Percentiles rank a stretch among this genome's conserved stretches.
These are phyloP conservation scores for Strigomonas oncopelti DNA, from an alignment of 208 protist genomes.

Conservation along the genomic window DNA sequence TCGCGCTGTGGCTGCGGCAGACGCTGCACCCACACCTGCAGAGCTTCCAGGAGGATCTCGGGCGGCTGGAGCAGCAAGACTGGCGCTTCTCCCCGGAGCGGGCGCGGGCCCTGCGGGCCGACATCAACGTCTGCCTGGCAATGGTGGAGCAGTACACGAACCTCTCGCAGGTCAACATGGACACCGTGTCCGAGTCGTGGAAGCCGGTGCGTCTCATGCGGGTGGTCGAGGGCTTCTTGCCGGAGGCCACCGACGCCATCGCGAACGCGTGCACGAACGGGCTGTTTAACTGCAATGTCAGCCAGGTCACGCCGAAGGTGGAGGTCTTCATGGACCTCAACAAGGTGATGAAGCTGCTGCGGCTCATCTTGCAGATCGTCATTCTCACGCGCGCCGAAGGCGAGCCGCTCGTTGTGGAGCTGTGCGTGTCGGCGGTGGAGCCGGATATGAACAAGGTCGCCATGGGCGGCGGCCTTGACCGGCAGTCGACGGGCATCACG, in stretches of 20 bases:
- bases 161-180: conserved; percentile 75
- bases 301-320: conserved; percentile 38
- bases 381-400: conserved; percentile 18
- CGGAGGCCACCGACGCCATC: conserved; percentile 27
- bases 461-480: neutral
- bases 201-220: conserved; percentile 55
- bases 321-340: conserved; percentile 79
- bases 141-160: conserved; percentile 69
- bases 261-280: conserved; percentile 24
- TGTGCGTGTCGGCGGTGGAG: conserved; percentile 45
- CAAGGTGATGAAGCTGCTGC: conserved; percentile 48
- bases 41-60: conserved; percentile 57
- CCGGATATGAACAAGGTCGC: conserved; percentile 17
- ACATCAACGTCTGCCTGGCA: conserved; percentile 62
- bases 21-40: conserved; percentile 71
- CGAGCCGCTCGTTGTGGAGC: conserved; percentile 26
- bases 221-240: conserved; percentile 48
- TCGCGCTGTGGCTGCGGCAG: conserved; percentile 63
- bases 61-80: conserved; percentile 45
- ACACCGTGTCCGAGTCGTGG: conserved; percentile 70
- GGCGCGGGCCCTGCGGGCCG: conserved; percentile 47
- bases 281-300: conserved; percentile 51
- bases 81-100: conserved; percentile 60
- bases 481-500: neutral
- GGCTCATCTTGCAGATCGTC: conserved; percentile 36